These are phyloP conservation scores for Scleroderma citrinum DNA, from an alignment of 768 basidiomycete genomes.

Conservation along the genomic window DNA sequence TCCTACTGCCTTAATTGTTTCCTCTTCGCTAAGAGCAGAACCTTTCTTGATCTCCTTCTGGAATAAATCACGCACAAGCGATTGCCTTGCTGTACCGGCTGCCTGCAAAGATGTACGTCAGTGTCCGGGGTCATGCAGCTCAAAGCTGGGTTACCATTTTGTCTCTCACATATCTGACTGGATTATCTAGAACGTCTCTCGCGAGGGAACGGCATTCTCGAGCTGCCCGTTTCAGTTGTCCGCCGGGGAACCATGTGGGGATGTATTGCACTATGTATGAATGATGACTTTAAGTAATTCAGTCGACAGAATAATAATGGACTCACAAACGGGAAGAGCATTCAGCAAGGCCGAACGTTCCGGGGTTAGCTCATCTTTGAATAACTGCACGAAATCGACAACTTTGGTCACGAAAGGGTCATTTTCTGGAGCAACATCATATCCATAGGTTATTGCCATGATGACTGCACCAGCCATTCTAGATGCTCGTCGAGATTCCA, in stretches of 20 bases:
- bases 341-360: conserved; percentile 2
- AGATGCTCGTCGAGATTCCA: not conserved
- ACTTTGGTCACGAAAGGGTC: conserved; percentile 4
- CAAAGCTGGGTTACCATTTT: conserved; percentile 2
- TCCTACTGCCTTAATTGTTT: conserved; percentile 17
- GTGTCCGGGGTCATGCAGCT: not conserved
- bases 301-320: not conserved
- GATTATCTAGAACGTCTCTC: conserved; percentile 3
- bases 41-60: not conserved
- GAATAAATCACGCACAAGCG: conserved; percentile 16
- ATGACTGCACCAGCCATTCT: conserved; percentile 6
- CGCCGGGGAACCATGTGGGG: conserved; percentile 18
- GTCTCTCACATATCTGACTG: conserved; percentile 13
- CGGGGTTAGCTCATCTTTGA: not conserved
- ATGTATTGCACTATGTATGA: conserved; percentile 13
- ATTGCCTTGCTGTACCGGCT: conserved; percentile 9
- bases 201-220: not conserved
- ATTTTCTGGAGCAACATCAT: conserved; percentile 3
- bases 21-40: conserved; percentile 2
- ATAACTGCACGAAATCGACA: not conserved
- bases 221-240: conserved; percentile 1
- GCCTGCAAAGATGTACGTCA: not conserved
- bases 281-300: not conserved
- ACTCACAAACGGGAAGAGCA: conserved; percentile 17
- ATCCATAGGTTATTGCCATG: conserved; percentile 7